Evolutionary conservation across 257 asterid genomes (phyloP).

Genomic region (Hygrophila difformis): DNA sequence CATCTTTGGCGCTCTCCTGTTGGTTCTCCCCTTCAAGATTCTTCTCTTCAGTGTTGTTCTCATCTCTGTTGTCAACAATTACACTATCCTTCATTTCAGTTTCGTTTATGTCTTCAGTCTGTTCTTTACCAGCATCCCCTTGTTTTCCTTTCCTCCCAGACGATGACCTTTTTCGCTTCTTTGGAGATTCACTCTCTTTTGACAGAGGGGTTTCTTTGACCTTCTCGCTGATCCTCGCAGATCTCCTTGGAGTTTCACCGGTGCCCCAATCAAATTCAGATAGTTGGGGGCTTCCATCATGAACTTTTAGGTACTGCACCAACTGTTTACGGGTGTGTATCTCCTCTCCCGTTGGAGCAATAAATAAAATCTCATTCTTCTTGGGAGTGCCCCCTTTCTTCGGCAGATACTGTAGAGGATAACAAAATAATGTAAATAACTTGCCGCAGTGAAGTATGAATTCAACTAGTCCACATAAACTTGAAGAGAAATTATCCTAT

Average conservation of each 20-base stretch:
- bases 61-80: slow-evolving; percentile 24
- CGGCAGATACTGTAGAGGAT: slow-evolving; percentile 46
- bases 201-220: slow-evolving; percentile 56
- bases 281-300: slow-evolving; percentile 55
- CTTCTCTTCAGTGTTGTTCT: slow-evolving; percentile 19
- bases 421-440: background rate
- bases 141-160: slow-evolving; percentile 36
- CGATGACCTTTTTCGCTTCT: slow-evolving; percentile 50
- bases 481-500: background rate
- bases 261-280: slow-evolving; percentile 95
- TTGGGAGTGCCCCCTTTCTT: slow-evolving; percentile 56
- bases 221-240: slow-evolving; percentile 84
- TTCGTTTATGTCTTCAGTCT: slow-evolving; percentile 23
- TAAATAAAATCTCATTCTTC: slow-evolving; percentile 64
- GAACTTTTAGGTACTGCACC: slow-evolving; percentile 66
- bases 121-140: slow-evolving; percentile 26
- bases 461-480: no score
- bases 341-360: slow-evolving; percentile 92
- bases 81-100: slow-evolving; percentile 30
- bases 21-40: slow-evolving; percentile 10
- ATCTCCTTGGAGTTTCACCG: slow-evolving; percentile 91
- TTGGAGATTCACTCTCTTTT: slow-evolving; percentile 47
- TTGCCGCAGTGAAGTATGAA: no score
- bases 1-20: slow-evolving; percentile 11
- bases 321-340: slow-evolving; percentile 61